Conservation (phyloP, 192 early-diverging fungal genomes). For the Linnemannia hyalina region DNA sequence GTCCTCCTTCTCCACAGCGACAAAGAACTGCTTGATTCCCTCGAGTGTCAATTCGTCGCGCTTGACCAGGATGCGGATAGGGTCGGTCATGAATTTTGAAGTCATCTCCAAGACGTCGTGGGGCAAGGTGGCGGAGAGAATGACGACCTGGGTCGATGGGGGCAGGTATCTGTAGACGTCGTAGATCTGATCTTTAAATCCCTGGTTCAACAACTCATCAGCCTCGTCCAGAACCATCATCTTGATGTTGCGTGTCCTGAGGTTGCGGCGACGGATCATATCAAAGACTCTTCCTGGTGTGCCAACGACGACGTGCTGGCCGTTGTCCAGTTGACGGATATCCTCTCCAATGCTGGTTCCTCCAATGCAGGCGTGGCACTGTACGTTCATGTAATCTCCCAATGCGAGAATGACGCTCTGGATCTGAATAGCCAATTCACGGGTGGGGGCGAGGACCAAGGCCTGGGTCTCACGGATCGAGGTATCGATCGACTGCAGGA, state of each 20-base stretch:
- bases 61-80: slow-evolving; percentile 95
- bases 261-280: slow-evolving; percentile 91
- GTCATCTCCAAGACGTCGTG: slow-evolving; percentile 97
- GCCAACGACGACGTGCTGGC: slow-evolving; percentile 94
- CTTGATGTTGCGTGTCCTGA: slow-evolving; percentile 89
- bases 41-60: slow-evolving; percentile 99
- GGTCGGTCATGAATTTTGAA: slow-evolving; percentile 97
- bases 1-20: slow-evolving; percentile 96
- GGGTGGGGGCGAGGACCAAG: slow-evolving; percentile 93
- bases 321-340: slow-evolving; percentile 91
- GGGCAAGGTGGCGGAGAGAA: slow-evolving; percentile 93
- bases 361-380: slow-evolving; percentile 96
- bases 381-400: slow-evolving; percentile 98
- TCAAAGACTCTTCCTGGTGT: slow-evolving; percentile 98
- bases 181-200: slow-evolving; percentile 99
- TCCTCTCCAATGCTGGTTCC: slow-evolving; percentile 95
- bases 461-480: slow-evolving; percentile 91
- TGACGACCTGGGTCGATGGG: slow-evolving; percentile 91
- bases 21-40: slow-evolving; percentile 99
- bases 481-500: slow-evolving; percentile 92
- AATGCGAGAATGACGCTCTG: slow-evolving; percentile 92
- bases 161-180: slow-evolving; percentile 94
- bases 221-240: slow-evolving; percentile 98
- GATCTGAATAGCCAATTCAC: slow-evolving; percentile 97
- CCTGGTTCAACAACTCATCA: slow-evolving; percentile 93